phyloP scores from a whole-genome alignment of 148 eudicot genomes.

The Nepenthes mirabilis region DNA sequence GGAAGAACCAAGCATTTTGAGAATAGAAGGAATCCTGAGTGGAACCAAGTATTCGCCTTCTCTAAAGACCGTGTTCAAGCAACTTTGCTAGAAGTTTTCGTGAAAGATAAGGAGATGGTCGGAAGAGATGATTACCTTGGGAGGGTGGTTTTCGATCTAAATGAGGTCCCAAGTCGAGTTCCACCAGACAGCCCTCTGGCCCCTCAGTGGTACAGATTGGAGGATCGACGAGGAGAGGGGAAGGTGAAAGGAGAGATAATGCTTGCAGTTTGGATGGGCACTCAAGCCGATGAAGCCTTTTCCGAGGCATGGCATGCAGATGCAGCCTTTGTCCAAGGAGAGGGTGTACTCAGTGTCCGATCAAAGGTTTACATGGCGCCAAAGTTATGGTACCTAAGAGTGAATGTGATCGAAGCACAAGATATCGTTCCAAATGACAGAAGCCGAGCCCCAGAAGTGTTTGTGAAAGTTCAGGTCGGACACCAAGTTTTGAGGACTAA shows the following conservation, averaged over 20 bases:
- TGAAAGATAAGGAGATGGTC: slow-evolving; percentile 51
- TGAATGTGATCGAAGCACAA: slow-evolving; percentile 68
- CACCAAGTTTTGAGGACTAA: slow-evolving; percentile 48
- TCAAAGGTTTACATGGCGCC: slow-evolving; percentile 75
- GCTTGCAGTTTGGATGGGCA: slow-evolving; percentile 80
- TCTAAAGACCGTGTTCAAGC: slow-evolving; percentile 57
- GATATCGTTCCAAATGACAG: slow-evolving; percentile 50
- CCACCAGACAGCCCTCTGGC: slow-evolving; percentile 80
- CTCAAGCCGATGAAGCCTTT: slow-evolving; percentile 77
- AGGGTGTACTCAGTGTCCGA: slow-evolving; percentile 41
- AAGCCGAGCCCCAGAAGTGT: slow-evolving; percentile 37
- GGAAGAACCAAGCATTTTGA: slow-evolving; percentile 54
- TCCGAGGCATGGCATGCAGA: slow-evolving; percentile 72
- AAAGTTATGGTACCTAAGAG: slow-evolving; percentile 64
- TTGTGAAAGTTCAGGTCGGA: slow-evolving; percentile 52
- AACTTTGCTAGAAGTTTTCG: slow-evolving; percentile 37
- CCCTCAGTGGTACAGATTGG: slow-evolving; percentile 65
- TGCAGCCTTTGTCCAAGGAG: slow-evolving; percentile 49
- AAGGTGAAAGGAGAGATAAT: slow-evolving; percentile 49
- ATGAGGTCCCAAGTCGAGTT: slow-evolving; percentile 56
- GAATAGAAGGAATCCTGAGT: slow-evolving; percentile 51
- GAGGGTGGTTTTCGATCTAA: slow-evolving; percentile 48
- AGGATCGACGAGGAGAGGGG: slow-evolving; percentile 41
- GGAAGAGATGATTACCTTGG: slow-evolving; percentile 61
- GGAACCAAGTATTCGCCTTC: slow-evolving; percentile 74